Base-by-base conservation (phyloP, 2,329 filamentous ascomycete species). In the Trichoderma brevicompactum region DNA sequence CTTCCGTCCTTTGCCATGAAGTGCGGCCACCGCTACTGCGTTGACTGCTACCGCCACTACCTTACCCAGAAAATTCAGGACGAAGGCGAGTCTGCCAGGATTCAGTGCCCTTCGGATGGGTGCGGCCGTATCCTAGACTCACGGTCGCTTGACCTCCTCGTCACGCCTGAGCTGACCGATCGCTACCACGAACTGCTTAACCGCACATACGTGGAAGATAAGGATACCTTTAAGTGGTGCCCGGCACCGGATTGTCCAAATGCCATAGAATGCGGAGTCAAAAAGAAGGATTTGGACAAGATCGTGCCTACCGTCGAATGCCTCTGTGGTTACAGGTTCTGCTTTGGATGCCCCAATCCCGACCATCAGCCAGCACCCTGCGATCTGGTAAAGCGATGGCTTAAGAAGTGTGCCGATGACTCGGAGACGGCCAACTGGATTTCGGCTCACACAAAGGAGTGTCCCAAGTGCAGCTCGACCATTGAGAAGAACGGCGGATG, bases 361-460 rank as follows among this genome's bases (percentile, higher is more conserved):
- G 95, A 99, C 73, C 95, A 99, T 74, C 94, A 97, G 73, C 95
- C 95, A 3, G 92, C 94, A 3, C 94, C 95, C 0, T 99, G 95
- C 76, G 85, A 88, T 32, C 80, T 99, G 59, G 94, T 98, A 59
- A 97, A 95, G 83, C 90, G 87, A 75, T 99, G 95, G 95, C 79
- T 99, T 12, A 96, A 97, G 82, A 99, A 99, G 76, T 99, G 95
- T 75, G 95, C 95, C 65, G 95, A 99, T 75, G 95, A 99, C 74
- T 97, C 92, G 0, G 95, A 99, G 77, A 99, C 95, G 0, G 94
- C 95, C 4, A 99, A 99, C 77, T 99, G 95, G 95, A 99, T 99
- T 68, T 97, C 94, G 0, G 95, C 95, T 53, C 97, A 99, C 77
- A 99, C 95, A 2, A 99, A 99, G 76, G 95, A 99, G 77, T 99